A percentile compares a stretch with the other conserved stretches of the same genome.
Conservation (phyloP, 2,329 filamentous ascomycete species). For the Fusarium metavorans region DNA sequence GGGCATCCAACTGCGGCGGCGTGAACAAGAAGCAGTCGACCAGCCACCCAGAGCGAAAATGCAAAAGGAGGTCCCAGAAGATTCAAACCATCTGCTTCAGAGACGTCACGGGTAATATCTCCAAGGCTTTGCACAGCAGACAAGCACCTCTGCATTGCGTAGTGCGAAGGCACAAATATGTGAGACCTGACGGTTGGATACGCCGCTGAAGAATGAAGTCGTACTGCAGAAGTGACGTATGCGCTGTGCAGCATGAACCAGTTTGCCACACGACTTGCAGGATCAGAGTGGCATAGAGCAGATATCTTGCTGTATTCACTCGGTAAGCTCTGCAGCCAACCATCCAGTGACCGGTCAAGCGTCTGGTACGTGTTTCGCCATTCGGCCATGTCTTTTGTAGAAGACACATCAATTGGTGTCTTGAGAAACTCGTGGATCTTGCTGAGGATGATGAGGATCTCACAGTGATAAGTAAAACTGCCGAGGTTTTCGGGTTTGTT, state of each 20-base stretch:
- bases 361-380: conserved; percentile 57
- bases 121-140: conserved; percentile 58
- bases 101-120: conserved; percentile 58
- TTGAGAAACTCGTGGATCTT: conserved; percentile 58
- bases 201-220: conserved; percentile 58
- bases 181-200: conserved; percentile 56
- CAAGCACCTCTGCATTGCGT: conserved; percentile 59
- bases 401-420: conserved; percentile 54
- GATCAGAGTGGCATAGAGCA: conserved; percentile 58
- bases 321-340: conserved; percentile 57
- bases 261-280: conserved; percentile 59
- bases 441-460: conserved; percentile 57
- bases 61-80: conserved; percentile 58
- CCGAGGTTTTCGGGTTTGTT: conserved; percentile 58
- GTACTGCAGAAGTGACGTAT: conserved; percentile 58
- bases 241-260: conserved; percentile 61
- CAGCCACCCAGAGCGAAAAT: conserved; percentile 59
- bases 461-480: conserved; percentile 60
- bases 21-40: conserved; percentile 55
- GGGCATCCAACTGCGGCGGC: conserved; percentile 53
- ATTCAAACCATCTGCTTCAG: conserved; percentile 57
- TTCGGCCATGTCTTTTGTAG: conserved; percentile 51
- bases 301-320: conserved; percentile 60
- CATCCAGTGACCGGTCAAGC: conserved; percentile 54
- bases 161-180: conserved; percentile 58